phyloP scores from a whole-genome alignment of 768 basidiomycete genomes.

The Pleurotus giganteus region DNA sequence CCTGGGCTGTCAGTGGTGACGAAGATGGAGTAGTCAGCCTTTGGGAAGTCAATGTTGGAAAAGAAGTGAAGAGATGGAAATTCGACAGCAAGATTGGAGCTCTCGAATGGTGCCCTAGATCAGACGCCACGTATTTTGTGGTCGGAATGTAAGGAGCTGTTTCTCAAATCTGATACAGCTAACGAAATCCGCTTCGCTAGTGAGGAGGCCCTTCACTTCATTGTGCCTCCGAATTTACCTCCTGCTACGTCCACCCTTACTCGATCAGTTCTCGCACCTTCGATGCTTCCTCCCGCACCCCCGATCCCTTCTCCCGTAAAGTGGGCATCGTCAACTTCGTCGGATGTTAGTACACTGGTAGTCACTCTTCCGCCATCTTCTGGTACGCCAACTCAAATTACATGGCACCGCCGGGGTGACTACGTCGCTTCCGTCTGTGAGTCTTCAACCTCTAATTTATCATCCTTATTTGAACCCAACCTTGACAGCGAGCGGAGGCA shows the following conservation, averaged over 20 bases:
- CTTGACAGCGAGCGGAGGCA: conserved; percentile 55
- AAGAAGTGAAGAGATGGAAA: conserved; percentile 85
- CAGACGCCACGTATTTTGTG: conserved; percentile 75
- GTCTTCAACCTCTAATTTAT: conserved; percentile 33
- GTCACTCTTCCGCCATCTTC: conserved; percentile 63
- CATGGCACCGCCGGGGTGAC: conserved; percentile 94
- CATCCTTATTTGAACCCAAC: conserved; percentile 11
- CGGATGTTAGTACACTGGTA: conserved; percentile 58
- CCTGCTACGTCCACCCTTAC: conserved; percentile 55
- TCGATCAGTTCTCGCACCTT: conserved; percentile 58
- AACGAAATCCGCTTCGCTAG: conserved; percentile 38
- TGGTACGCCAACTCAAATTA: conserved; percentile 73
- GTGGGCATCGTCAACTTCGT: conserved; percentile 56
- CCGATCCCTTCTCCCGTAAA: conserved; percentile 62
- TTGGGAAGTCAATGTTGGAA: conserved; percentile 91
- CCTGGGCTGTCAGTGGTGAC: conserved; percentile 90
- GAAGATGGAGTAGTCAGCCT: conserved; percentile 83
- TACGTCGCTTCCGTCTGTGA: conserved; percentile 93
- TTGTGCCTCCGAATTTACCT: conserved; percentile 79
- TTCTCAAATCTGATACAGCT: neutral
- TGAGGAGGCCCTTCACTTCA: conserved; percentile 75
- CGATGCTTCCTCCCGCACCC: conserved; percentile 57
- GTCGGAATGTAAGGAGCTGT: conserved; percentile 66
- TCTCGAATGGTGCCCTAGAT: conserved; percentile 91
- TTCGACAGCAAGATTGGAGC: conserved; percentile 78